phyloP scores from a whole-genome alignment of 352 stramenopile genomes.

The Globisporangium parvum region DNA sequence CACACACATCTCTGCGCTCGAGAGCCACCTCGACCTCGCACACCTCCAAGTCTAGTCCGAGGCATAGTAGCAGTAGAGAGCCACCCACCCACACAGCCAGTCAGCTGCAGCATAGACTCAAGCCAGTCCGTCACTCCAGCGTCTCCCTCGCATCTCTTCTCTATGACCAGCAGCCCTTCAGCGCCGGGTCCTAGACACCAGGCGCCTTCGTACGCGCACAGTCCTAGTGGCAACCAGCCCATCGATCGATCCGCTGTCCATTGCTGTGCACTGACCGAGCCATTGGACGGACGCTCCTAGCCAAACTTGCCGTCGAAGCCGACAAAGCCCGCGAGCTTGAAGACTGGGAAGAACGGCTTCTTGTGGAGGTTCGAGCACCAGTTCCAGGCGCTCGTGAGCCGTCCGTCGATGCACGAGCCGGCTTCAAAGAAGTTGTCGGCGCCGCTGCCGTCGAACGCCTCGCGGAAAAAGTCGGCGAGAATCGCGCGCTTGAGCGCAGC shows the following conservation, averaged over 20 bases:
- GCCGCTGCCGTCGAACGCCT: slow-evolving; percentile 94
- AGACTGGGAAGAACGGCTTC: slow-evolving; percentile 94
- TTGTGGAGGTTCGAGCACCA: slow-evolving; percentile 94
- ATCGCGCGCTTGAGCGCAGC: slow-evolving; percentile 86
- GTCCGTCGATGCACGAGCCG: slow-evolving; percentile 94
- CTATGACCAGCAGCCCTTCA: no score
- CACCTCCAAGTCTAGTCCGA: slow-evolving; percentile 38
- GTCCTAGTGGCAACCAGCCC: no score
- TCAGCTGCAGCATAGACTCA: no score
- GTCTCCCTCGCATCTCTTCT: no score
- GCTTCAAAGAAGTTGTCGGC: slow-evolving; percentile 95
- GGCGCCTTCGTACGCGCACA: no score
- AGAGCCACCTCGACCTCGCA: slow-evolving; percentile 44
- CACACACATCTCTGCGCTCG: slow-evolving; percentile 52
- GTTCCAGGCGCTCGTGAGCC: slow-evolving; percentile 96
- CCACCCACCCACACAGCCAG: no score
- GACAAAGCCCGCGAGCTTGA: slow-evolving; percentile 95
- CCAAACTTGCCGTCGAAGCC: slow-evolving; percentile 96
- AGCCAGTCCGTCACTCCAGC: no score
- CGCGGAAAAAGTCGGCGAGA: slow-evolving; percentile 94
- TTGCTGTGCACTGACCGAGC: background rate
- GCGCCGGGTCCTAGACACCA: no score
- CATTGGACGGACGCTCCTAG: slow-evolving; percentile 16
- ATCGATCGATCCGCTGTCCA: slow-evolving; percentile 1
- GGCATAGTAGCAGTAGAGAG: no score